Evolutionary conservation across 2,329 filamentous ascomycete genomes (phyloP).

Genomic region (Juglanconis oblonga): DNA sequence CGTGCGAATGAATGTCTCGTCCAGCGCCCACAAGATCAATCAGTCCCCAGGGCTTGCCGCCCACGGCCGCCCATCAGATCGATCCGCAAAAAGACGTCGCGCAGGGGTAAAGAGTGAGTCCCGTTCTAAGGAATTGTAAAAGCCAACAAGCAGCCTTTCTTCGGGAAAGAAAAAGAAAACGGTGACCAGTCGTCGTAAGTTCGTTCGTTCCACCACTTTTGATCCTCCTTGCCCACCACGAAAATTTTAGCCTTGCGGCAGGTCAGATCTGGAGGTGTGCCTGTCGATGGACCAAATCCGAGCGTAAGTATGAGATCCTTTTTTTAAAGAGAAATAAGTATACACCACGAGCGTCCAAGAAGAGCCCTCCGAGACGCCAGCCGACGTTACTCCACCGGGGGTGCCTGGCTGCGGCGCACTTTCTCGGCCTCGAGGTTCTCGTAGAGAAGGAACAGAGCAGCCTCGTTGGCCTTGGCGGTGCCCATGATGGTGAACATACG

Average conservation of each 20-base stretch:
- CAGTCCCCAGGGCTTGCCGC: neutral
- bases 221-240: conserved; percentile 39
- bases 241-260: conserved; percentile 59
- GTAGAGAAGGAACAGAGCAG: conserved; percentile 91
- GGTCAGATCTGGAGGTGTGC: conserved; percentile 57
- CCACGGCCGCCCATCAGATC: conserved; percentile 11
- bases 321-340: conserved; percentile 1
- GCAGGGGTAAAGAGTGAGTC: conserved; percentile 33
- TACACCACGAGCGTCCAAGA: conserved; percentile 16
- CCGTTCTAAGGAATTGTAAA: conserved; percentile 29
- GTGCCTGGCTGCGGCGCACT: conserved; percentile 87
- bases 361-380: conserved; percentile 14
- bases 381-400: conserved; percentile 46
- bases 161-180: conserved; percentile 23
- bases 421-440: conserved; percentile 99
- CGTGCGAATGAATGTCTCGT: conserved; percentile 18
- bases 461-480: conserved; percentile 89
- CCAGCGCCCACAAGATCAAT: conserved; percentile 13
- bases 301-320: conserved; percentile 41
- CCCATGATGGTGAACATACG: conserved; percentile 99
- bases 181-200: conserved; percentile 32
- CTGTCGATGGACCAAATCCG: conserved; percentile 47
- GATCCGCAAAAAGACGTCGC: conserved; percentile 21
- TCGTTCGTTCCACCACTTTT: conserved; percentile 36
- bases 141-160: conserved; percentile 33